These are phyloP conservation scores for Andrographis paniculata DNA, from an alignment of 305 asterid genomes.

Conservation along the genomic window DNA sequence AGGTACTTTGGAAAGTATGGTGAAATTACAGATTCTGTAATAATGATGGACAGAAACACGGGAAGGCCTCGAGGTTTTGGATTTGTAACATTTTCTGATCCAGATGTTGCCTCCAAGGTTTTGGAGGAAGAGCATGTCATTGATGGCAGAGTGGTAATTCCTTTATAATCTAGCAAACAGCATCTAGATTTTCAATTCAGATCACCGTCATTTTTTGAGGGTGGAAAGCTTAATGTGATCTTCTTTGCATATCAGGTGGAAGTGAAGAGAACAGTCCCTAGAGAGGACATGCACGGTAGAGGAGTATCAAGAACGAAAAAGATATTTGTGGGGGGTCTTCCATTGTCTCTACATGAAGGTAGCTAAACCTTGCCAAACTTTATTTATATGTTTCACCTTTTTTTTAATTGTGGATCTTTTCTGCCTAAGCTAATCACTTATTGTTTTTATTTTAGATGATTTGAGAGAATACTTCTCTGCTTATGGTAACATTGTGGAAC, in stretches of 20 bases:
- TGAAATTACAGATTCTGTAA: slow-evolving; percentile 73
- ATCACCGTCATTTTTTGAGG: not conserved
- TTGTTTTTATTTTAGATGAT: slow-evolving; percentile 40
- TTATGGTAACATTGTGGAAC: slow-evolving; percentile 69
- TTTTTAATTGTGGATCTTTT: not conserved
- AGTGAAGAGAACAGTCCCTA: slow-evolving; percentile 91
- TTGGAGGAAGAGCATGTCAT: slow-evolving; percentile 68
- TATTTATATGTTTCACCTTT: slow-evolving; percentile 1
- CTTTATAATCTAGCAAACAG: slow-evolving; percentile 3
- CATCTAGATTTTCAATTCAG: not conserved
- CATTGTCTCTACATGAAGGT: slow-evolving; percentile 71
- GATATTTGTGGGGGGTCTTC: slow-evolving; percentile 87
- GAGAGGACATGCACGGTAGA: slow-evolving; percentile 67
- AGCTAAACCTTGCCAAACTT: slow-evolving; percentile 34
- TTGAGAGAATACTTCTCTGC: slow-evolving; percentile 79
- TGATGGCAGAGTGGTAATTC: slow-evolving; percentile 69
- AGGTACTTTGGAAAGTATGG: slow-evolving; percentile 79
- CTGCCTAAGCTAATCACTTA: not conserved
- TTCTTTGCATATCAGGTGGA: slow-evolving; percentile 52
- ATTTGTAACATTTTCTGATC: slow-evolving; percentile 70
- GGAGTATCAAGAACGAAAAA: slow-evolving; percentile 77
- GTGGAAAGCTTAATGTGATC: slow-evolving; percentile 3
- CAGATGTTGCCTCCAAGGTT: slow-evolving; percentile 73
- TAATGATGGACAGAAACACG: slow-evolving; percentile 71
- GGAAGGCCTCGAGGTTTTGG: slow-evolving; percentile 94